These are phyloP conservation scores for Rasamsonia emersonii DNA, from an alignment of 2,329 filamentous ascomycete species.

Conservation along the genomic window DNA sequence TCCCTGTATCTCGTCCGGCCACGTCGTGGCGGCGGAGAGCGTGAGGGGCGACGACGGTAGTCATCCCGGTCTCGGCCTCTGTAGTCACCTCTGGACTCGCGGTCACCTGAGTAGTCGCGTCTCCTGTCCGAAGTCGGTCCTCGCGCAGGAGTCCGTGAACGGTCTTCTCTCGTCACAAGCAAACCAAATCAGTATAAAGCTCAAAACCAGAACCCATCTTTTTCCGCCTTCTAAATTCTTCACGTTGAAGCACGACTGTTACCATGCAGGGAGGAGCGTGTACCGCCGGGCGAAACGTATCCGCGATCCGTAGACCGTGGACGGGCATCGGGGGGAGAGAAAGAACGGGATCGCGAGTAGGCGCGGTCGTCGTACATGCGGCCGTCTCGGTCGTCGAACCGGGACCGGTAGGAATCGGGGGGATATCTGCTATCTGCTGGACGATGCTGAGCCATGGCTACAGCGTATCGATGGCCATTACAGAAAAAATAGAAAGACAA, in stretches of 20 bases:
- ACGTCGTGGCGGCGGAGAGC: conserved; percentile 28
- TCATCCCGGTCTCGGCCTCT: conserved; percentile 28
- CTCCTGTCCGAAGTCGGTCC: conserved; percentile 29
- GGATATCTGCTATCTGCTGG: conserved; percentile 20
- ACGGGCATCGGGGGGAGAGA: conserved; percentile 8
- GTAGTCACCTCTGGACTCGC: conserved; percentile 22
- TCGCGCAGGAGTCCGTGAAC: conserved; percentile 25
- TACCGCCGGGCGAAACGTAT: conserved; percentile 33
- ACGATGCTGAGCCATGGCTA: conserved; percentile 21
- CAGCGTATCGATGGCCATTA: too few relatives aligned
- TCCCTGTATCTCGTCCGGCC: conserved; percentile 33
- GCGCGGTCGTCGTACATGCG: conserved; percentile 40
- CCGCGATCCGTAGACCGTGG: conserved; percentile 17
- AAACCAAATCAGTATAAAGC: conserved; percentile 29
- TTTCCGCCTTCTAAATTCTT: conserved; percentile 12
- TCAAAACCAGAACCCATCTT: conserved; percentile 12
- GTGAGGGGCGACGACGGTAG: conserved; percentile 22
- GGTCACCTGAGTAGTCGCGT: conserved; percentile 25
- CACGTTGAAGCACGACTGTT: conserved; percentile 22
- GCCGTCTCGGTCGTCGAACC: conserved; percentile 31
- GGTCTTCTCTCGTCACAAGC: conserved; percentile 25
- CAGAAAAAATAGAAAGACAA: too few relatives aligned
- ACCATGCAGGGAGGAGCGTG: conserved; percentile 39
- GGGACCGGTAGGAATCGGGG: conserved; percentile 15
- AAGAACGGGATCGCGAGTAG: conserved; percentile 31